phyloP scores from a whole-genome alignment of 2,329 filamentous ascomycete genomes.

The Venturia oleaginea region DNA sequence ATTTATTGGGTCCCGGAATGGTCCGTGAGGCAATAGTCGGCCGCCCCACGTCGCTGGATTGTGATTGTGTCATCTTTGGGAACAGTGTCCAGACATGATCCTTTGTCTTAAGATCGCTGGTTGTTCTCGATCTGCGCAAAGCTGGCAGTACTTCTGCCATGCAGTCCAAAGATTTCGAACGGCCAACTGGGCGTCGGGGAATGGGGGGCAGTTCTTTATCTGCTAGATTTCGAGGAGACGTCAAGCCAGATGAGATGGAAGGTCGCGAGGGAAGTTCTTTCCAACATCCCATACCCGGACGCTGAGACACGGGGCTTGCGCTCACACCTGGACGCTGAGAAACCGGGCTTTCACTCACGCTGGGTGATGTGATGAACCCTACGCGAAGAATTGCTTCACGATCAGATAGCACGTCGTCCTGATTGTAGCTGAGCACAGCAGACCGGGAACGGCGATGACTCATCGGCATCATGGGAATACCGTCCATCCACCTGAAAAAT shows the following conservation, averaged over 20 bases:
- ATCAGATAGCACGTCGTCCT: not conserved
- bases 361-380: not conserved
- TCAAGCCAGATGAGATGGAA: not conserved
- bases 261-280: slow-evolving; percentile 7
- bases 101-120: not conserved
- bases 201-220: not conserved
- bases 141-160: not conserved
- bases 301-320: not conserved
- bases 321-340: not conserved
- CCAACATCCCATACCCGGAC: not conserved
- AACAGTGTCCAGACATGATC: not conserved
- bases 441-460: not conserved
- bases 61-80: not conserved
- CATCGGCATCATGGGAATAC: not conserved
- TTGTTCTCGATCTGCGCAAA: not conserved
- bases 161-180: not conserved
- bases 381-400: slow-evolving; percentile 5
- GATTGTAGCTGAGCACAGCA: not conserved
- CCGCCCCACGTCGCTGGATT: not conserved
- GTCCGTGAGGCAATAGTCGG: not conserved
- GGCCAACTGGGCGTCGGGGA: not conserved
- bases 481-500: not conserved
- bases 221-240: not conserved
- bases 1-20: not conserved
- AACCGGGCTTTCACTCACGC: not conserved